Evolutionary conservation across 805 yeast species (phyloP).

Genomic region (Millerozyma acaciae): DNA sequence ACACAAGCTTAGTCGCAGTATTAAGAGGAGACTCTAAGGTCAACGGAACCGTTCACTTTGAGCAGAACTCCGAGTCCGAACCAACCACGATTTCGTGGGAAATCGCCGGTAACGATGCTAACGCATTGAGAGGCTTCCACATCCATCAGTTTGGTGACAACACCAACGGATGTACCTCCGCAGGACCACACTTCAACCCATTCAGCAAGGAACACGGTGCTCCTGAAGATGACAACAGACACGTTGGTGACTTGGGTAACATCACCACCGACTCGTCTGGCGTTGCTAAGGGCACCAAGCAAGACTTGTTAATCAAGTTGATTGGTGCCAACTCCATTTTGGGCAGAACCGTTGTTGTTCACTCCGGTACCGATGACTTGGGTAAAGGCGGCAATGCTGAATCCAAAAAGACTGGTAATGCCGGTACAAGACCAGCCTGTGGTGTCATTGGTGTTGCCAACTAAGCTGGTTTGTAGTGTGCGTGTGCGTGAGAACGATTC

Average conservation of each 20-base stretch:
- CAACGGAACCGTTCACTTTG: constrained; percentile 81
- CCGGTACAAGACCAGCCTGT: constrained; percentile 98
- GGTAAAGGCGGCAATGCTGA: constrained; percentile 93
- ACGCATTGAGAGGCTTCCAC: constrained; percentile 95
- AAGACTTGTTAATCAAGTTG: constrained; percentile 73
- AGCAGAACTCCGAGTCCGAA: constrained; percentile 71
- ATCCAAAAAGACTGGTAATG: constrained; percentile 93
- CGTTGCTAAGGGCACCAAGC: constrained; percentile 84
- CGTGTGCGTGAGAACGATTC: no score
- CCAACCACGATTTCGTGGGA: constrained; percentile 89
- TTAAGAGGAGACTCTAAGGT: constrained; percentile 93
- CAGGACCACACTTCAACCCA: constrained; percentile 97
- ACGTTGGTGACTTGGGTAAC: constrained; percentile 97
- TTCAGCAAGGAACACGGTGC: constrained; percentile 87
- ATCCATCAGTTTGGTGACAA: constrained; percentile 97
- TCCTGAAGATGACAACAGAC: constrained; percentile 76
- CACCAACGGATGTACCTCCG: constrained; percentile 98
- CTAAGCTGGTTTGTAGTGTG: constrained; percentile 19
- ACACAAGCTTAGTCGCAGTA: constrained; percentile 69
- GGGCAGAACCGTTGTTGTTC: constrained; percentile 95
- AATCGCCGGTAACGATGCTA: constrained; percentile 82
- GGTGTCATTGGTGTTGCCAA: constrained; percentile 86
- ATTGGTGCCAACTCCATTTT: constrained; percentile 82
- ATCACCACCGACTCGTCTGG: constrained; percentile 82
- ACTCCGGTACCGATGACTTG: constrained; percentile 87